Percentiles rank a stretch among this genome's conserved stretches.
Evolutionary conservation across 2,329 filamentous ascomycete genomes (phyloP).

Genomic region (Fonsecaea multimorphosa): DNA sequence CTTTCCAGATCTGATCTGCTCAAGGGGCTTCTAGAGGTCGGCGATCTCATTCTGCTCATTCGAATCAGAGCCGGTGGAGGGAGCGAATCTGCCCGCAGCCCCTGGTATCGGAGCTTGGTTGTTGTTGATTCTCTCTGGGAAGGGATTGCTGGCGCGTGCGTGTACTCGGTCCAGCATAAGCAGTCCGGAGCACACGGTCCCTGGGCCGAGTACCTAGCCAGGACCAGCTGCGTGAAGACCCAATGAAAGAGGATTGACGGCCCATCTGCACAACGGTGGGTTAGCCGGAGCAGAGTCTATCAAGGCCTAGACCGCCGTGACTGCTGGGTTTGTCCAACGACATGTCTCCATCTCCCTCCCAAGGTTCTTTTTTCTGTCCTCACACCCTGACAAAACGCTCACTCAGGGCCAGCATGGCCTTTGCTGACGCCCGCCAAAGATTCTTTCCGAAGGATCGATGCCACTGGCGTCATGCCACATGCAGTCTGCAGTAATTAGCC

Average conservation of each 20-base stretch:
- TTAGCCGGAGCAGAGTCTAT: slow-evolving; percentile 8
- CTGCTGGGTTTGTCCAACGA: slow-evolving; percentile 13
- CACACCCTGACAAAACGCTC: slow-evolving; percentile 9
- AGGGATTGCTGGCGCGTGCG: not conserved
- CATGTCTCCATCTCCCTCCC: slow-evolving; percentile 6
- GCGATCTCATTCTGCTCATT: not conserved
- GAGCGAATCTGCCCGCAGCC: not conserved
- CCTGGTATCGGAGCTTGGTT: not conserved
- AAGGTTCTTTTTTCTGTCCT: slow-evolving; percentile 6
- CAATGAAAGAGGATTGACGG: not conserved
- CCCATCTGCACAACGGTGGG: not conserved
- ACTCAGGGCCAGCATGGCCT: not conserved
- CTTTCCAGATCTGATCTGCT: slow-evolving; percentile 7
- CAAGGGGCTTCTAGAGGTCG: not conserved
- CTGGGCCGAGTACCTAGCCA: not conserved
- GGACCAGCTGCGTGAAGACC: not conserved
- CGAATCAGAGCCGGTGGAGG: not conserved
- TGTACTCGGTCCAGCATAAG: not conserved
- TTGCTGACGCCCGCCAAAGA: slow-evolving; percentile 6
- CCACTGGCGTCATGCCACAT: slow-evolving; percentile 17
- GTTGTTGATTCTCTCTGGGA: not conserved
- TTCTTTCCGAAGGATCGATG: slow-evolving; percentile 6
- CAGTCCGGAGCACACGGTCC: not conserved
- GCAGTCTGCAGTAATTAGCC: slow-evolving; percentile 1
- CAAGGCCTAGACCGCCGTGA: slow-evolving; percentile 14